Percentiles rank a stretch among this genome's conserved stretches.
Evolutionary conservation across 1,284 basidiomycete species (phyloP).

Genomic region (Pulveroboletus ridleyi): DNA sequence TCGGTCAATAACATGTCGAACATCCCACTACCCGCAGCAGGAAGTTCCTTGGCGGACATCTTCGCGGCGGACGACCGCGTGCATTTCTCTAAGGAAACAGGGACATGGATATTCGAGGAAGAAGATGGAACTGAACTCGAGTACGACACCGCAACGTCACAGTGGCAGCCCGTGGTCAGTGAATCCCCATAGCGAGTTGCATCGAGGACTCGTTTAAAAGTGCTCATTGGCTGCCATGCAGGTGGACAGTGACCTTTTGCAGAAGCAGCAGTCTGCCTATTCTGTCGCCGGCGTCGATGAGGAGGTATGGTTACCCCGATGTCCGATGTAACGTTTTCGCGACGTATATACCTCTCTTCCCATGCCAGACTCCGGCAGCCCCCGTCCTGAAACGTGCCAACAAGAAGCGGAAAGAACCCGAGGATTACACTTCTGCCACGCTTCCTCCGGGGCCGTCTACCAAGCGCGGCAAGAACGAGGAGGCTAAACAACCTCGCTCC

Average conservation of each 20-base stretch:
- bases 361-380: constrained; percentile 77
- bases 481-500: constrained; percentile 58
- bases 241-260: constrained; percentile 85
- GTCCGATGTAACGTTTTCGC: constrained; percentile 30
- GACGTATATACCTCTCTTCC: constrained; percentile 29
- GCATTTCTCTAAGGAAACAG: constrained; percentile 78
- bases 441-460: constrained; percentile 53
- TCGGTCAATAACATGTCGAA: constrained; percentile 28
- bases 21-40: constrained; percentile 50
- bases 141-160: constrained; percentile 77
- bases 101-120: constrained; percentile 90
- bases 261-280: constrained; percentile 92
- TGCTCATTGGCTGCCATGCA: constrained; percentile 32
- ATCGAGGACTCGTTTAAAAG: constrained; percentile 9
- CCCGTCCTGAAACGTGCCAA: constrained; percentile 80
- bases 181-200: constrained; percentile 4
- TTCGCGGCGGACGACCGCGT: constrained; percentile 83
- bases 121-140: constrained; percentile 91
- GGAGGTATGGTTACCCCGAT: constrained; percentile 60
- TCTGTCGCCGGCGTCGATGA: constrained; percentile 92
- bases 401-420: constrained; percentile 84
- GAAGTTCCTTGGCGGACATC: constrained; percentile 57
- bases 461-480: constrained; percentile 69
- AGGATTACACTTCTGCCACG: constrained; percentile 75
- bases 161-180: constrained; percentile 86